A percentile compares a stretch with the other conserved stretches of the same genome.
These are phyloP conservation scores for Nigrospora oryzae DNA, from an alignment of 2,329 filamentous ascomycete genomes.

Conservation along the genomic window DNA sequence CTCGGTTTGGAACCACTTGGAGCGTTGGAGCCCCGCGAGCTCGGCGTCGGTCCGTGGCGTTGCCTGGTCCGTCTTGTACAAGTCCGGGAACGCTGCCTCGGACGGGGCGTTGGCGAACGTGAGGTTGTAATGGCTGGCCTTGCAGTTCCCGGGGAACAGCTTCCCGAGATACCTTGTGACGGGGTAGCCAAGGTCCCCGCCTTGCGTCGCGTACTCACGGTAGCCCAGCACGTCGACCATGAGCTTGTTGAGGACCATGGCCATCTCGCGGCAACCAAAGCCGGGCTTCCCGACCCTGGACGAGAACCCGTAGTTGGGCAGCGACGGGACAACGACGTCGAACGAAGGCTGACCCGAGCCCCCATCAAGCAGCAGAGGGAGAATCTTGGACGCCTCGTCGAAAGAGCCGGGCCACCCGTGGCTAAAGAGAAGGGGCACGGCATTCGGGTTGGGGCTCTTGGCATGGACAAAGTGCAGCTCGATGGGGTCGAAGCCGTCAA, in stretches of 20 bases:
- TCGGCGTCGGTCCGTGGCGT: conserved; percentile 39
- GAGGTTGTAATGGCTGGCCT: conserved; percentile 35
- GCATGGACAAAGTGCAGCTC: conserved; percentile 56
- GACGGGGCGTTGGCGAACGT: not conserved
- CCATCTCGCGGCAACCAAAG: conserved; percentile 48
- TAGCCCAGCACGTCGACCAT: conserved; percentile 52
- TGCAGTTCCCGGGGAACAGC: conserved; percentile 53
- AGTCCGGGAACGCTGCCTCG: conserved; percentile 1
- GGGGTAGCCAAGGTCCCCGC: conserved; percentile 62
- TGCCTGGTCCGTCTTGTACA: conserved; percentile 14
- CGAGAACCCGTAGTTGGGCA: conserved; percentile 38
- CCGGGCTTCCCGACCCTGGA: conserved; percentile 31
- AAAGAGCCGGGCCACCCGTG: conserved; percentile 47
- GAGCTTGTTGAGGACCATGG: conserved; percentile 47
- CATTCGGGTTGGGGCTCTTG: conserved; percentile 35
- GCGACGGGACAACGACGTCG: conserved; percentile 36
- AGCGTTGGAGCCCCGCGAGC: conserved; percentile 35
- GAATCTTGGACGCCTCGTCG: conserved; percentile 48
- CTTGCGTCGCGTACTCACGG: conserved; percentile 45
- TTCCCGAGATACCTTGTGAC: conserved; percentile 53
- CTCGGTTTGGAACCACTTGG: conserved; percentile 43
- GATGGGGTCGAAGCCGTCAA: conserved; percentile 49
- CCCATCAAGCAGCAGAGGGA: conserved; percentile 25
- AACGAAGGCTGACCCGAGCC: conserved; percentile 25
- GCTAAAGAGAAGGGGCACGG: conserved; percentile 17